phyloP scores from a whole-genome alignment of 345 rosid species.

The Arabidopsis arenosa region DNA sequence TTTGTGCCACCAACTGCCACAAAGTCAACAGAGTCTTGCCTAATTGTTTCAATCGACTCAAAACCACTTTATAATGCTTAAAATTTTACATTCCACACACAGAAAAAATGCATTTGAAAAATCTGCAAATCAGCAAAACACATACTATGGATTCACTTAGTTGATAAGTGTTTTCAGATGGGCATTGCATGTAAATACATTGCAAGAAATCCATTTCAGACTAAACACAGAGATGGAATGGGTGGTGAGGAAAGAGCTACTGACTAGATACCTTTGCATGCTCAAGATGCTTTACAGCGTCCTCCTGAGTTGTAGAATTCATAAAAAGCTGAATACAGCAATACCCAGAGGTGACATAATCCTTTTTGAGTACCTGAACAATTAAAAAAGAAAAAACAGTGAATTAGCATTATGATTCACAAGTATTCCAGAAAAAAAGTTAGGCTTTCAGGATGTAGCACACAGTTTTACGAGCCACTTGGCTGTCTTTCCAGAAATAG shows the following conservation, averaged over 20 bases:
- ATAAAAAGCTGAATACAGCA: conserved; percentile 93
- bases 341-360: conserved; percentile 92
- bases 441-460: conserved; percentile 3
- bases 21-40: conserved; percentile 7
- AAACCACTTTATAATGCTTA: conserved; percentile 12
- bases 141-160: conserved; percentile 22
- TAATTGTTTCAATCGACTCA: neutral
- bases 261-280: conserved; percentile 72
- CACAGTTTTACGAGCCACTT: conserved; percentile 20
- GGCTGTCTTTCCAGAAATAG: conserved; percentile 8
- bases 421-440: conserved; percentile 8
- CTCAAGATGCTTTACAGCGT: conserved; percentile 90
- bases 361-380: conserved; percentile 90
- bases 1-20: neutral
- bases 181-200: neutral
- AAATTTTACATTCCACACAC: neutral
- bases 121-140: conserved; percentile 12
- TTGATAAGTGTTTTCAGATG: conserved; percentile 1
- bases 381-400: neutral
- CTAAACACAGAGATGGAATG: conserved; percentile 30
- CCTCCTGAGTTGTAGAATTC: conserved; percentile 89
- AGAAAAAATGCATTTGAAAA: neutral
- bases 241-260: conserved; percentile 21
- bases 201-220: conserved; percentile 1
- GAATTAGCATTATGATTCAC: conserved; percentile 25